phyloP scores from a whole-genome alignment of 2,329 filamentous ascomycete genomes.

The Lasiodiplodia theobromae region DNA sequence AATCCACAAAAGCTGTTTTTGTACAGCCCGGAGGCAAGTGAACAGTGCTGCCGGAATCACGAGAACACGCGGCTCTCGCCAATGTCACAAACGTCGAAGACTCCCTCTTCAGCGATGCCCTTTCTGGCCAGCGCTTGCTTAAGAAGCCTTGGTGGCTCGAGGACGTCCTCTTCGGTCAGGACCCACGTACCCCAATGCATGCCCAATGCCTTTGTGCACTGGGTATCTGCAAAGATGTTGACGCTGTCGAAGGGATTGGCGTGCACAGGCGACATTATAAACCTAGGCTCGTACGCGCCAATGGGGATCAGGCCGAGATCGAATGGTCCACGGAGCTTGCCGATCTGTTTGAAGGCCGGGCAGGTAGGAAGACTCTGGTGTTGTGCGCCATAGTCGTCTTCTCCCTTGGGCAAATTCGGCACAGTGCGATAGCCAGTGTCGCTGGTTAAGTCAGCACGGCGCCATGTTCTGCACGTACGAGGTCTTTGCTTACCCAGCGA shows the following conservation, averaged over 20 bases:
- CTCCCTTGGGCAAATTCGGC: constrained; percentile 64
- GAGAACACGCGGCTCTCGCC: constrained; percentile 79
- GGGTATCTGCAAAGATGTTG: constrained; percentile 86
- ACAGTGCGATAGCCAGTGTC: constrained; percentile 92
- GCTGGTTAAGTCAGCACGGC: constrained; percentile 53
- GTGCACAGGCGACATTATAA: constrained; percentile 81
- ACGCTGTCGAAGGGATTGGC: constrained; percentile 86
- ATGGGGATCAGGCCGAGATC: constrained; percentile 93
- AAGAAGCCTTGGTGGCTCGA: constrained; percentile 79
- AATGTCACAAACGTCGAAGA: constrained; percentile 85
- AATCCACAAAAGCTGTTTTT: neutral
- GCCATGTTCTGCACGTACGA: constrained; percentile 8
- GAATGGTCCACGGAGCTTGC: constrained; percentile 80
- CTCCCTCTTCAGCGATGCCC: constrained; percentile 71
- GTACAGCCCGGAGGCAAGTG: neutral
- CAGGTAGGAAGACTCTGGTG: constrained; percentile 71
- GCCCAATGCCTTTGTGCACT: constrained; percentile 77
- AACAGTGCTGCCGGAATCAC: neutral
- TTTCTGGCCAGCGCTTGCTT: constrained; percentile 73
- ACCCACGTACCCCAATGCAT: constrained; percentile 95
- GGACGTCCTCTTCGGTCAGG: constrained; percentile 81
- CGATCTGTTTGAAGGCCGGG: constrained; percentile 86
- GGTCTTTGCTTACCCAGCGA: constrained; percentile 64
- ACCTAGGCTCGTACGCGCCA: constrained; percentile 81
- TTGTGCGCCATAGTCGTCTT: constrained; percentile 75